A percentile compares a stretch with the other conserved stretches of the same genome.
Conservation (phyloP, 352 stramenopile species). For the Pilasporangium apinafurcum region DNA sequence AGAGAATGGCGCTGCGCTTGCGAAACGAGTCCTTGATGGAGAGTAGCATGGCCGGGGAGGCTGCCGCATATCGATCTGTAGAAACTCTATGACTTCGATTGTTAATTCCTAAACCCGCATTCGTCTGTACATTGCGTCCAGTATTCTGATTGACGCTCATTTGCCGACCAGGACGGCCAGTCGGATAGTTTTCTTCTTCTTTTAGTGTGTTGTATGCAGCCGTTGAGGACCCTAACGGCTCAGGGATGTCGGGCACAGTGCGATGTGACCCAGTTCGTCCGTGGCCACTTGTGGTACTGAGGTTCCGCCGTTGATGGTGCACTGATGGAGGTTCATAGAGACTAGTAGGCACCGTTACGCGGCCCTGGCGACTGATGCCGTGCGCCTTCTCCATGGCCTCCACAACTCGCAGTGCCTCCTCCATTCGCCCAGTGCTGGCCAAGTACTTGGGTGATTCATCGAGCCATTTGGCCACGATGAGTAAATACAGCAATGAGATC, state of each 20-base stretch:
- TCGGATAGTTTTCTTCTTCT: background rate
- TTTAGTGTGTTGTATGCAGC: constrained; percentile 5
- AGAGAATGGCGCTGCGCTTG: constrained; percentile 33
- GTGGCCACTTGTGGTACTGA: constrained; percentile 9
- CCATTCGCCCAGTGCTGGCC: constrained; percentile 41
- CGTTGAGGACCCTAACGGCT: constrained; percentile 2
- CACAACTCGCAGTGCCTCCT: constrained; percentile 48
- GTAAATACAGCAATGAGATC: constrained; percentile 9
- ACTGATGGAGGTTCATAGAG: constrained; percentile 38
- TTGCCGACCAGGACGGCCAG: background rate
- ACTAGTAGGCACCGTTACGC: constrained; percentile 49
- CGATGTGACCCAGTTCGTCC: constrained; percentile 9
- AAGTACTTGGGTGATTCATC: constrained; percentile 69
- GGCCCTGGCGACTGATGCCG: constrained; percentile 43
- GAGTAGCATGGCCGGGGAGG: constrained; percentile 20
- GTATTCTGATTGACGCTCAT: constrained; percentile 1
- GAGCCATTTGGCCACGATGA: constrained; percentile 25
- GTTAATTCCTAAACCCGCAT: constrained; percentile 6
- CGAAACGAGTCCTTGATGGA: constrained; percentile 29
- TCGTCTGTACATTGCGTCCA: constrained; percentile 10
- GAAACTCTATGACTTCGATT: constrained; percentile 17
- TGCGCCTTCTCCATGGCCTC: constrained; percentile 52
- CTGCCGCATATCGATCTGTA: constrained; percentile 11
- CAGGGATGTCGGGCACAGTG: no score
- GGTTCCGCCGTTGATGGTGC: constrained; percentile 13